Conservation (phyloP, 345 rosid genomes). For the Anacardium occidentale region DNA sequence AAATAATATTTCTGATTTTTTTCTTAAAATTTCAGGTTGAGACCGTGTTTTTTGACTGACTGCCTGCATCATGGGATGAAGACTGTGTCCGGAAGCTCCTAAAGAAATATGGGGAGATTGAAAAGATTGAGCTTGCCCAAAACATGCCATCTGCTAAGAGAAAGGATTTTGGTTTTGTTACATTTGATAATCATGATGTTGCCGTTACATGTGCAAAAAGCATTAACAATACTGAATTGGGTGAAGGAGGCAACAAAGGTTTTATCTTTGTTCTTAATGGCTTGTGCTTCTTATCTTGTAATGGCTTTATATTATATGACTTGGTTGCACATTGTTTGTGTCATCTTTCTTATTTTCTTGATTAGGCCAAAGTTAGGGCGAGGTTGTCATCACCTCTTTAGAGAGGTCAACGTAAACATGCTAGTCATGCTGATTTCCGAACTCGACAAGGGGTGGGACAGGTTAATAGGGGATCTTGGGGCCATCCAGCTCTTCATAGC, state of each 20-base stretch:
- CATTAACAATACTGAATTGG: slow-evolving; percentile 87
- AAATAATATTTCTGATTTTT: slow-evolving; percentile 13
- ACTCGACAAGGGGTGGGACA: slow-evolving; percentile 61
- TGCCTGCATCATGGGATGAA: slow-evolving; percentile 93
- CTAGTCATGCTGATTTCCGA: slow-evolving; percentile 55
- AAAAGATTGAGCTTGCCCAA: slow-evolving; percentile 93
- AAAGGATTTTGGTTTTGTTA: slow-evolving; percentile 96
- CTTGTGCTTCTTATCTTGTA: slow-evolving; percentile 1
- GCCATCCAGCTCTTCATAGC: slow-evolving; percentile 54
- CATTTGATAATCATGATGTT: slow-evolving; percentile 87
- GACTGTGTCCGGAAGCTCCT: slow-evolving; percentile 68
- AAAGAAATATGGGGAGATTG: slow-evolving; percentile 74
- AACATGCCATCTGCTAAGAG: slow-evolving; percentile 98
- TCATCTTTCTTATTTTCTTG: slow-evolving; percentile 4
- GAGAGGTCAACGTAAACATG: slow-evolving; percentile 65
- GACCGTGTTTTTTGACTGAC: slow-evolving; percentile 88
- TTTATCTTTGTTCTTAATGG: slow-evolving; percentile 15
- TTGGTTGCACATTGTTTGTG: background rate
- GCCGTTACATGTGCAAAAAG: slow-evolving; percentile 89
- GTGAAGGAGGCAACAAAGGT: slow-evolving; percentile 84
- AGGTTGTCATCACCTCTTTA: slow-evolving; percentile 93
- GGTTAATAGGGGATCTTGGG: slow-evolving; percentile 64
- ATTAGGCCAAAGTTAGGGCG: slow-evolving; percentile 93
- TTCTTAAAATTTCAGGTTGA: slow-evolving; percentile 56
- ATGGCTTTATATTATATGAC: slow-evolving; percentile 1